These are phyloP conservation scores for Penicillium verrucosum DNA, from an alignment of 2,329 filamentous ascomycete genomes.

Conservation along the genomic window DNA sequence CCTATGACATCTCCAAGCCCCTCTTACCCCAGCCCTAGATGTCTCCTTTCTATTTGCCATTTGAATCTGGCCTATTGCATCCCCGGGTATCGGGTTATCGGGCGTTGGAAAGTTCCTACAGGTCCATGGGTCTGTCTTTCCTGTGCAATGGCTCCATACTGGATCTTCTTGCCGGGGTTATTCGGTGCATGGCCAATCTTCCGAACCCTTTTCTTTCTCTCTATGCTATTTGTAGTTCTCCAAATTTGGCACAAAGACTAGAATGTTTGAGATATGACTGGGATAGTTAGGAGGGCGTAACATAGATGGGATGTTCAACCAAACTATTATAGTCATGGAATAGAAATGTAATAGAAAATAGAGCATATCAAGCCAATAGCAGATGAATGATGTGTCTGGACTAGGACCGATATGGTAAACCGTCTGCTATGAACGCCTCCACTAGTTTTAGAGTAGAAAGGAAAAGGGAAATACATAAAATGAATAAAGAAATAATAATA, in stretches of 20 bases:
- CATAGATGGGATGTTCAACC: background rate
- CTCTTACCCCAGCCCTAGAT: background rate
- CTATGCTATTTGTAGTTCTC: constrained; percentile 2
- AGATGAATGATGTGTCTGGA: background rate
- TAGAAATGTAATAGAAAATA: background rate
- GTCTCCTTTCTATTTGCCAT: constrained; percentile 9
- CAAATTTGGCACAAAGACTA: constrained; percentile 26
- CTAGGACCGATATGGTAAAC: background rate
- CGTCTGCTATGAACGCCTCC: background rate
- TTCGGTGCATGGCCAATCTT: background rate
- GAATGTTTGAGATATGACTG: background rate
- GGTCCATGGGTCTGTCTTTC: constrained; percentile 5
- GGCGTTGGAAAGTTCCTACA: background rate
- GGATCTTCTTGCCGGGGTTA: background rate
- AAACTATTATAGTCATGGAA: background rate
- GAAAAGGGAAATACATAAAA: background rate
- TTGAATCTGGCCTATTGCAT: constrained; percentile 12
- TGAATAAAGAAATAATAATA: background rate
- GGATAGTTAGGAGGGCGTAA: background rate
- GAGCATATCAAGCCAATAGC: background rate
- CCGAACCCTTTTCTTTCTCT: background rate
- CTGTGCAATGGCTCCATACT: background rate
- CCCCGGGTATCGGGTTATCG: constrained; percentile 11
- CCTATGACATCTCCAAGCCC: background rate
- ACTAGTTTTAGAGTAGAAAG: background rate